Percentiles rank a stretch among this genome's conserved stretches.
Evolutionary conservation across 176 grass and related monocot genomes (phyloP).

Genomic region (Eragrostis curvula): DNA sequence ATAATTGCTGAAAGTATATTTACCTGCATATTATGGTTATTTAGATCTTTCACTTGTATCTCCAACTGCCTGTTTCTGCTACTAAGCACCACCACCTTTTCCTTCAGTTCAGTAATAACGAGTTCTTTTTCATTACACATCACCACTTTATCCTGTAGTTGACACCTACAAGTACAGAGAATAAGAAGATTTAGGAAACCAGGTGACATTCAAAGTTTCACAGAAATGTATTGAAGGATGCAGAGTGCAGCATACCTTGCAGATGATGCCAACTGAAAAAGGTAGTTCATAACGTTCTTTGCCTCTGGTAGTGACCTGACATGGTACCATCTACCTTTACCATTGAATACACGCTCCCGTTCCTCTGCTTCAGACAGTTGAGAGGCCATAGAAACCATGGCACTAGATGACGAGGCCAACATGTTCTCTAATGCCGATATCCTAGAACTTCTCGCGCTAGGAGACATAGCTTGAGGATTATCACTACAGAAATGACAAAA

Average conservation of each 20-base stretch:
- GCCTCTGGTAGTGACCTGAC: conserved; percentile 83
- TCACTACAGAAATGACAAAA: conserved; percentile 45
- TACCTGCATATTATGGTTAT: conserved; percentile 69
- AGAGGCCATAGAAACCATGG: conserved; percentile 85
- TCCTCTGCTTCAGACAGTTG: conserved; percentile 95
- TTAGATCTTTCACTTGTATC: conserved; percentile 61
- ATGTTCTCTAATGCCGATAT: conserved; percentile 97
- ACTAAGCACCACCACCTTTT: conserved; percentile 81
- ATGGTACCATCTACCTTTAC: conserved; percentile 88
- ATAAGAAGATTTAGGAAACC: conserved; percentile 18
- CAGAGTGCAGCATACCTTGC: conserved; percentile 63
- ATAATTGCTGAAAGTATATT: conserved; percentile 31
- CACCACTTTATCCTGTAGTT: conserved; percentile 67
- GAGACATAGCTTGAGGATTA: conserved; percentile 90
- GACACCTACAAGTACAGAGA: conserved; percentile 58
- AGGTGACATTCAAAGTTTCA: not conserved
- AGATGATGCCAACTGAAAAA: conserved; percentile 80
- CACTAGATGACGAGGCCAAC: conserved; percentile 78
- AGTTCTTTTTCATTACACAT: conserved; percentile 69
- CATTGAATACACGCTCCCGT: conserved; percentile 67
- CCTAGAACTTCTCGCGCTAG: conserved; percentile 90
- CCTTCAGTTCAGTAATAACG: conserved; percentile 76
- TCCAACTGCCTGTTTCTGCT: conserved; percentile 66
- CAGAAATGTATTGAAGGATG: conserved; percentile 9
- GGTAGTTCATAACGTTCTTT: conserved; percentile 81